Evolutionary conservation across 371 early-diverging fungal genomes (phyloP), one percentile per base, ranked within the genome.

Genomic region (Mucor piriformis): DNA sequence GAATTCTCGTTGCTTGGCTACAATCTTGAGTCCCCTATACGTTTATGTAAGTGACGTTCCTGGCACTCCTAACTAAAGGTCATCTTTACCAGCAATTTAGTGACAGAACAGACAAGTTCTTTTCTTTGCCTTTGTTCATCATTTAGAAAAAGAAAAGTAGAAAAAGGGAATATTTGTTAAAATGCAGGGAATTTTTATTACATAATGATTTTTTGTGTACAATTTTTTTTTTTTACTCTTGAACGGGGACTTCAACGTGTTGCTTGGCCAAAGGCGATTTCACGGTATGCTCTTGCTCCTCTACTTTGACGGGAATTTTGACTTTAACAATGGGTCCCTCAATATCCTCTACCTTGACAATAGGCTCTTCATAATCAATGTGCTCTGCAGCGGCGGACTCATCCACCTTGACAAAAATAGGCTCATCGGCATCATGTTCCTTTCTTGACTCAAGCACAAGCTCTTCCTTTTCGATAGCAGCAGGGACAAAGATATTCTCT

Each of bases 61-160:
- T 15, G 27, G 21, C 21, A 11, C 21, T 27, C 13, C 4, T 11
- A 15, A 32, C 20, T 11, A 25, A 12, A 43, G 34, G n/a, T n/a
- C 8, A 27, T n/a, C 8, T 50, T 66, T 78, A 79, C 85, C 83
- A 83, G 61, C 85, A 85, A 60, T 83, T 85, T 23, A 85, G 62
- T 5, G 85, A 72, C 10, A 83, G 59, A 11, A 83, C 81, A 20
- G 82, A 76, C 29, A 83, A 63, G 10, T 35, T 29, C 24, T 18
- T 48, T 13, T 51, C 24, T 7, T 49, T n/a, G 1, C 16, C 27
- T 23, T 33, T 34, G 11, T 47, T 43, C 34, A 44, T 59, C 21
- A 43, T 50, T 38, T 23, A 32, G 12, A 50, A 5, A 35, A 50
- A 50, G 10, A 33, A 33, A 29, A 42, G n/a, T 47, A 23, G 20